phyloP scores from a whole-genome alignment of 2,329 filamentous ascomycete species.

The Plenodomus tracheiphilus region DNA sequence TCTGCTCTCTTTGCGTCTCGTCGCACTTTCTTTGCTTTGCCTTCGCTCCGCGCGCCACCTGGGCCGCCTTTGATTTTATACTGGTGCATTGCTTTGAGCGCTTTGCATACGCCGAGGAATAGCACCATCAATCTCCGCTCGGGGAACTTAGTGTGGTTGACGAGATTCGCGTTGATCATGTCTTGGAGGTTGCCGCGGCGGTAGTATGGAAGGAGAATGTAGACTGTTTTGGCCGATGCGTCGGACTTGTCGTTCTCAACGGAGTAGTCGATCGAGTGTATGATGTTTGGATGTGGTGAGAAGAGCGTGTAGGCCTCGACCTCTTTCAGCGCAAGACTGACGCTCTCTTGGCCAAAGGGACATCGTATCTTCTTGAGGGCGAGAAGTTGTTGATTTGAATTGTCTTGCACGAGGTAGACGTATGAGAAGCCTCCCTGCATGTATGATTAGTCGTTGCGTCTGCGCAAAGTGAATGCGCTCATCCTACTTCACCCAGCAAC shows the following conservation, averaged over 20 bases:
- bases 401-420: constrained; percentile 97
- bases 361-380: constrained; percentile 99
- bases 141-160: constrained; percentile 90
- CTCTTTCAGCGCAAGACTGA: constrained; percentile 92
- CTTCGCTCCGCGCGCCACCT: constrained; percentile 53
- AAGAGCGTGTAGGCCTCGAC: constrained; percentile 97
- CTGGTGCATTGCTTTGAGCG: constrained; percentile 87
- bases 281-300: constrained; percentile 79
- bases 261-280: constrained; percentile 80
- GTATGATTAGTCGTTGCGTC: constrained; percentile 1
- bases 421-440: constrained; percentile 92
- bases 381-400: constrained; percentile 77
- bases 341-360: constrained; percentile 95
- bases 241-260: constrained; percentile 73
- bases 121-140: constrained; percentile 85
- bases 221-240: constrained; percentile 84
- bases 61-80: constrained; percentile 68
- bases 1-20: constrained; percentile 61
- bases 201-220: constrained; percentile 95
- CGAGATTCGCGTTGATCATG: constrained; percentile 96
- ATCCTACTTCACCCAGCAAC: constrained; percentile 80
- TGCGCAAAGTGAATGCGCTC: not conserved
- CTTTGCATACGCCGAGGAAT: constrained; percentile 89
- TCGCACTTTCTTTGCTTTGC: constrained; percentile 59
- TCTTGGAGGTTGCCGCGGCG: constrained; percentile 94